These are phyloP conservation scores for Fraxinus dipetala DNA, from an alignment of 305 asterid genomes.

Conservation along the genomic window DNA sequence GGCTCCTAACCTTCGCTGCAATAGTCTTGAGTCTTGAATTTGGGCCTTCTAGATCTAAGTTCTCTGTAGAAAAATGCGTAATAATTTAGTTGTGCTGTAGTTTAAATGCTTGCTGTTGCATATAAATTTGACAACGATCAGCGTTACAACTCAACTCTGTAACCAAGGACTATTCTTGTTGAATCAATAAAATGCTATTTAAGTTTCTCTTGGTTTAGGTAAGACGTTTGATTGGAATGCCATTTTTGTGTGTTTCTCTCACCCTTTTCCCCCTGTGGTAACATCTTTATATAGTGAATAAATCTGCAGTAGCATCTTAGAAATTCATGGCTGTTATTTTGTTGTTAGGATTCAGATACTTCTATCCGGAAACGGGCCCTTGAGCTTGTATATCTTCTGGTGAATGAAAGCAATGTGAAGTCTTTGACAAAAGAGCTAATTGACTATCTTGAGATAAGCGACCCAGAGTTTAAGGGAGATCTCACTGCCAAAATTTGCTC, in stretches of 20 bases:
- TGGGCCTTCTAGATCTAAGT: constrained; percentile 10
- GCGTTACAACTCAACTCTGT: neutral
- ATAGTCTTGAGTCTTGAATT: neutral
- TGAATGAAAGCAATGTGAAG: constrained; percentile 83
- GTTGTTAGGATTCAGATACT: constrained; percentile 91
- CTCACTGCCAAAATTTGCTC: constrained; percentile 93
- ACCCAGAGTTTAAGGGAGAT: constrained; percentile 84
- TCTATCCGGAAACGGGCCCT: constrained; percentile 98
- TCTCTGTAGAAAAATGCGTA: neutral
- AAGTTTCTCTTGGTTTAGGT: neutral
- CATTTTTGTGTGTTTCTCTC: constrained; percentile 3
- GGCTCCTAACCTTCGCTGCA: neutral
- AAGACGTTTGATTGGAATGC: neutral
- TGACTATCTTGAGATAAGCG: constrained; percentile 87
- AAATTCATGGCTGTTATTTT: constrained; percentile 31
- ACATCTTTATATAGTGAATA: constrained; percentile 1
- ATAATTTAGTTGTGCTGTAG: constrained; percentile 9
- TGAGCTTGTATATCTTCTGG: constrained; percentile 91
- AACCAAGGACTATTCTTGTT: constrained; percentile 10
- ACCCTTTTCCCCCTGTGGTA: neutral
- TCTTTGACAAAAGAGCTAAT: constrained; percentile 84
- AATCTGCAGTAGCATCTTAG: constrained; percentile 16
- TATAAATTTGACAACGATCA: neutral
- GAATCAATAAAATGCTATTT: neutral
- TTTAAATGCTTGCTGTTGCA: neutral